Evolutionary conservation across 768 basidiomycete genomes (phyloP), one percentile per base, ranked within the genome.

Genomic region (Hypholoma fasciculare): DNA sequence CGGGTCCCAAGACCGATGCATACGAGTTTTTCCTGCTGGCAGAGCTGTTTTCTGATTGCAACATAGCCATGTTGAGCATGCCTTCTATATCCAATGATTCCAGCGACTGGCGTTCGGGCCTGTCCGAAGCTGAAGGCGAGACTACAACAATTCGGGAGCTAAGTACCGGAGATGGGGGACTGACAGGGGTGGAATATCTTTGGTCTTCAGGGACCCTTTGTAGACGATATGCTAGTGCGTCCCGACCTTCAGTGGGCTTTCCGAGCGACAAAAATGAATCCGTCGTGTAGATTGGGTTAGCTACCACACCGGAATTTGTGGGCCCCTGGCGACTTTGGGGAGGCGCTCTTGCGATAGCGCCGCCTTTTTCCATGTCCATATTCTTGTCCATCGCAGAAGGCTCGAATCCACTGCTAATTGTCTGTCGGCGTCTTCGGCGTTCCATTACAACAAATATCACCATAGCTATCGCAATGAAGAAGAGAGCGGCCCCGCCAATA

Each of bases 11-110:
- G 34, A 69, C 53, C 34, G 58, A 61, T 39, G 62, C 61, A 20
- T 65, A 67, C 0, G 64, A 61, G 17, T 61, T 69, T 47, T 71
- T 67, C 53, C 65, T 65, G 57, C 69, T 74, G 23, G 54, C 61
- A 36, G 57, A 49, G 11, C 17, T 52, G 49, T 47, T 56, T 36
- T 66, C 67, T 2, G 68, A 67, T 42, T 77, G 78, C 13, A 77
- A 64, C 17, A 76, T 75, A 1, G 82, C 81, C 72, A 81, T 78
- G 63, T 84, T 79, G 37, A 86, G 72, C 68, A 84, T 83, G 23
- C 78, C 74, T 65, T 83, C 81, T 52, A 84, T 79, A 60, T 84
- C 81, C 13, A 78, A 59, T 0, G 78, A 77, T 43, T 73, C 68
- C 17, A 78, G 38, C 4, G 76, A 77, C 13, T 67, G 42, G 6